A percentile compares a stretch with the other conserved stretches of the same genome.
Evolutionary conservation across 176 grass and related monocot species (phyloP).

Genomic region (Triticum timopheevii): DNA sequence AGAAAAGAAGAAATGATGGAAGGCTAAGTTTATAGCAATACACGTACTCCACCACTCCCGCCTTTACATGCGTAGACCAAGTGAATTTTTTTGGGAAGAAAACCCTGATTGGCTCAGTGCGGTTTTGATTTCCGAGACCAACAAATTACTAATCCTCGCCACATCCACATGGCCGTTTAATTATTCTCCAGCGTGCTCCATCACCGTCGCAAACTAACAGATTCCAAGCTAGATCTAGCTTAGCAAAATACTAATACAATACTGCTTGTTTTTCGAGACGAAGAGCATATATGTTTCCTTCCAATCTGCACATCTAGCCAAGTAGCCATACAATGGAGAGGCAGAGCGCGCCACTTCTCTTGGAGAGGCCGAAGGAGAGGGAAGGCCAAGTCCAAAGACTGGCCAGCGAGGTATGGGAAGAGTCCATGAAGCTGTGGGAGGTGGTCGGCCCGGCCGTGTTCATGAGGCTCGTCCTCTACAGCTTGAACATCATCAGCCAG

Average conservation of each 20-base stretch:
- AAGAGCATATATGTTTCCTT: neutral
- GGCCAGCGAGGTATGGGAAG: neutral
- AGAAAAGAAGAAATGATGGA: too few species aligned
- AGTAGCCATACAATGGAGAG: neutral
- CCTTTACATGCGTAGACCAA: too few species aligned
- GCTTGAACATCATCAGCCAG: conserved; percentile 89
- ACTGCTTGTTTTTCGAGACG: neutral
- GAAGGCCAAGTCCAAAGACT: neutral
- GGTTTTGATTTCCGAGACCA: too few species aligned
- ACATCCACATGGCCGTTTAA: neutral
- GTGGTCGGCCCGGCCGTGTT: neutral
- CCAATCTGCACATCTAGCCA: neutral
- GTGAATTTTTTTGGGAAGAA: too few species aligned
- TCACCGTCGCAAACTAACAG: neutral
- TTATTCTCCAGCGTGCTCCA: neutral
- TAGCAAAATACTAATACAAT: neutral
- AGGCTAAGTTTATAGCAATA: too few species aligned
- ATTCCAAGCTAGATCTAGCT: neutral
- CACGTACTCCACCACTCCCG: too few species aligned
- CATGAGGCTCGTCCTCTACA: conserved; percentile 28
- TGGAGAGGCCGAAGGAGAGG: neutral
- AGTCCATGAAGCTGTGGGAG: neutral
- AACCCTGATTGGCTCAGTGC: too few species aligned
- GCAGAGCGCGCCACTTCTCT: neutral
- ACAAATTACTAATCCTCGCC: neutral